Evolutionary conservation across 2,329 filamentous ascomycete genomes (phyloP).

Genomic region (Exophiala sideris): DNA sequence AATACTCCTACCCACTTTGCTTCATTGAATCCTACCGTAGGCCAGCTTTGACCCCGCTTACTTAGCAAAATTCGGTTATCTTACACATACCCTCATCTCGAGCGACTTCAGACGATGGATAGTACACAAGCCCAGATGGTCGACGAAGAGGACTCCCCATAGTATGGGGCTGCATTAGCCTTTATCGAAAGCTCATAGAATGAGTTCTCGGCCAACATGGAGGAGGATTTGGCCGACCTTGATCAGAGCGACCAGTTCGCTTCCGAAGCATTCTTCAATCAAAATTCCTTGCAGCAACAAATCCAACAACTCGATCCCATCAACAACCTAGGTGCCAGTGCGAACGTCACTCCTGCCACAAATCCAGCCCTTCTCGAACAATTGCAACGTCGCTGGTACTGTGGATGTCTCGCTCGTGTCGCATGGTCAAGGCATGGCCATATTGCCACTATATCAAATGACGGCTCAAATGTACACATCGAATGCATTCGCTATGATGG

Average conservation of each 20-base stretch:
- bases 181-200: background rate
- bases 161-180: too few species aligned
- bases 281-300: conserved; percentile 20
- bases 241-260: conserved; percentile 23
- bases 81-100: too few species aligned
- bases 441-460: conserved; percentile 24
- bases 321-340: conserved; percentile 10
- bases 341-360: conserved; percentile 17
- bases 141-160: too few species aligned
- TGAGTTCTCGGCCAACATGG: conserved; percentile 4
- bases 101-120: too few species aligned
- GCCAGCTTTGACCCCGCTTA: too few species aligned
- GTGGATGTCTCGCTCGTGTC: conserved; percentile 21
- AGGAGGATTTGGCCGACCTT: conserved; percentile 1
- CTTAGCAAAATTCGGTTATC: too few species aligned
- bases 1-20: background rate
- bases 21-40: background rate
- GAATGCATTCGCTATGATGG: conserved; percentile 20
- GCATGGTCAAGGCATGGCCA: conserved; percentile 27
- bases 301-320: conserved; percentile 23
- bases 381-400: conserved; percentile 17
- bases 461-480: conserved; percentile 22
- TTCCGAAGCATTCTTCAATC: conserved; percentile 27
- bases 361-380: conserved; percentile 19
- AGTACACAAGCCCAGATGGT: too few species aligned